Evolutionary conservation across 2,329 filamentous ascomycete species (phyloP).

Genomic region (Colletotrichum sp.): DNA sequence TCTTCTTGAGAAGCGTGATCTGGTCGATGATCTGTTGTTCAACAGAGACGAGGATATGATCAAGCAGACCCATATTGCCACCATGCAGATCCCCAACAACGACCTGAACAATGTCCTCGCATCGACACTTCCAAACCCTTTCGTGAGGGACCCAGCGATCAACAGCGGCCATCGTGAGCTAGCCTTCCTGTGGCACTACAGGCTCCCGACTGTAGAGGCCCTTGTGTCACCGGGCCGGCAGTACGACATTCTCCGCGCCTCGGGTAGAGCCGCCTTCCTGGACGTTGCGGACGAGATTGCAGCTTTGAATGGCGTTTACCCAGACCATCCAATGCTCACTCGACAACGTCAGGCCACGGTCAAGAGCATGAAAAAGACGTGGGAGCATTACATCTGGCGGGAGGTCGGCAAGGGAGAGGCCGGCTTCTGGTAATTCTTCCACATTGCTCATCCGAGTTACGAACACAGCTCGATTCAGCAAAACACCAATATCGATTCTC

Average conservation of each 20-base stretch:
- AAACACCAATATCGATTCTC: background rate
- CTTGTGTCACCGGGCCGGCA: background rate
- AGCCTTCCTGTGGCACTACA: background rate
- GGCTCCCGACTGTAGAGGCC: background rate
- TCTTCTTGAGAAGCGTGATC: background rate
- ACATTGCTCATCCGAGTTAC: background rate
- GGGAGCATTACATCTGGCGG: constrained; percentile 1
- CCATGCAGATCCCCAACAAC: background rate
- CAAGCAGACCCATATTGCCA: background rate
- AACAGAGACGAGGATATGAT: background rate
- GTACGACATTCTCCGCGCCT: background rate
- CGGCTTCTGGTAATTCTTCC: background rate
- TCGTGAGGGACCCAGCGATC: background rate
- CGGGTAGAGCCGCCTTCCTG: background rate
- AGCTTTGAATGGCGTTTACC: background rate
- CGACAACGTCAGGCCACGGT: background rate
- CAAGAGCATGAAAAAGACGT: background rate
- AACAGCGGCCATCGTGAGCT: background rate
- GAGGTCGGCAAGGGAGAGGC: background rate
- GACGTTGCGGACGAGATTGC: background rate
- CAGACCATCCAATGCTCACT: background rate
- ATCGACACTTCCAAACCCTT: background rate
- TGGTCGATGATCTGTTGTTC: background rate
- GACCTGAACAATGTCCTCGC: background rate
- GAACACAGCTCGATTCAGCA: background rate